Conservation (phyloP, 176 grass and related monocot species). For the Raddia distichophylla region DNA sequence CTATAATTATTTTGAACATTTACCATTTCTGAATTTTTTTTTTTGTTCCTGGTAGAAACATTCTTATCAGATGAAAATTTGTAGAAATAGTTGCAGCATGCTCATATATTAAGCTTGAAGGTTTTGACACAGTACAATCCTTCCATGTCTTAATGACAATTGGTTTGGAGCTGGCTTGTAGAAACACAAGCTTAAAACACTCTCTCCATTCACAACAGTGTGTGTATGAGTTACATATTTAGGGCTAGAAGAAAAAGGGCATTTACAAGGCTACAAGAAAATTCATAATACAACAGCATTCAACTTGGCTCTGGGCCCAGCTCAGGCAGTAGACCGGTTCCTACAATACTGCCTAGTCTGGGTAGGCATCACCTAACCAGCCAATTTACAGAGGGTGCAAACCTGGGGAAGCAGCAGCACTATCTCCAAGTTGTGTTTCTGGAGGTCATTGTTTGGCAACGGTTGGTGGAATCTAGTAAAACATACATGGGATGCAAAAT, state of each 20-base stretch:
- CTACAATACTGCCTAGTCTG: no score
- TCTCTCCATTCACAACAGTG: background rate
- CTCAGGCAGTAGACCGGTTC: no score
- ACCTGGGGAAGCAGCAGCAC: no score
- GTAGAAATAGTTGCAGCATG: conserved; percentile 28
- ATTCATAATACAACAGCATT: background rate
- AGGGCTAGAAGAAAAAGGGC: background rate
- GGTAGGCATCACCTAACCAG: no score
- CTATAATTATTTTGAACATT: conserved; percentile 10
- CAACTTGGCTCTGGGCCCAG: no score
- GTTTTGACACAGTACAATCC: background rate
- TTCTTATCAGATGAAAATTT: background rate
- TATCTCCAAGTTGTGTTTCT: no score
- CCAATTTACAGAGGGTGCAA: no score
- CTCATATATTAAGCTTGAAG: background rate
- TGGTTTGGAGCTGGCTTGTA: background rate
- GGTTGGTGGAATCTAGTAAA: no score
- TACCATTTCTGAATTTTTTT: background rate
- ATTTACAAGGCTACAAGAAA: background rate
- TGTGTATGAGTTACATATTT: background rate
- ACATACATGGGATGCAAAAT: no score
- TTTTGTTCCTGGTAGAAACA: background rate
- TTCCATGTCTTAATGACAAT: conserved; percentile 11
- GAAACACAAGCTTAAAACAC: background rate
- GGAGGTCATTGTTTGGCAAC: no score